Percentiles rank a stretch among this genome's conserved stretches.
Conservation (phyloP, 768 basidiomycete genomes). For the Neoboletus brunneissimus region DNA sequence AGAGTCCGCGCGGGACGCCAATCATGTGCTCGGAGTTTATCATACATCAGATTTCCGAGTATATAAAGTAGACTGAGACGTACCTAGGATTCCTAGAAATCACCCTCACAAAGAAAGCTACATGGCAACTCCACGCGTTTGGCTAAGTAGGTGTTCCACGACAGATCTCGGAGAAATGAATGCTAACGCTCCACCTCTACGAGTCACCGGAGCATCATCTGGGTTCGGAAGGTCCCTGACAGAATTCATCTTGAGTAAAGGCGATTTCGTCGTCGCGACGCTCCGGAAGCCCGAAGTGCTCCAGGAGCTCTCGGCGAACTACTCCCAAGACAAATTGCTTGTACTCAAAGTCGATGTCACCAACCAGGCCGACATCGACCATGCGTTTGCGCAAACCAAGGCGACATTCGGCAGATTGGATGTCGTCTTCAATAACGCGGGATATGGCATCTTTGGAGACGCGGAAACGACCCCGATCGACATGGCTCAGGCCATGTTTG, state of each 20-base stretch:
- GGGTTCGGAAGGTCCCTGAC: conserved; percentile 38
- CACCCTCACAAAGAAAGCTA: background rate
- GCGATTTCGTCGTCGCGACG: conserved; percentile 42
- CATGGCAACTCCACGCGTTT: background rate
- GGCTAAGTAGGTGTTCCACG: background rate
- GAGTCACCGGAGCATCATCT: conserved; percentile 40
- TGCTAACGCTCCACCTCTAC: background rate
- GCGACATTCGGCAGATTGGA: conserved; percentile 14
- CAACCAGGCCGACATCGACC: conserved; percentile 8
- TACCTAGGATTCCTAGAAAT: background rate
- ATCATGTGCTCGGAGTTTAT: too few relatives aligned
- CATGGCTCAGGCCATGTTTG: conserved; percentile 20
- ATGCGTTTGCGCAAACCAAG: conserved; percentile 9
- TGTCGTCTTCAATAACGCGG: conserved; percentile 24
- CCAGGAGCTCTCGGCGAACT: background rate
- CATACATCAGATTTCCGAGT: background rate
- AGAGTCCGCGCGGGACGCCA: too few relatives aligned
- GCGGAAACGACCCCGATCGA: conserved; percentile 21
- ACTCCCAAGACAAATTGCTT: conserved; percentile 14
- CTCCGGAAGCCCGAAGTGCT: conserved; percentile 36
- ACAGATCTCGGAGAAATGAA: background rate
- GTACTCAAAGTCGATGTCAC: conserved; percentile 15
- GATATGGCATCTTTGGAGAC: conserved; percentile 18
- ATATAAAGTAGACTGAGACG: background rate
- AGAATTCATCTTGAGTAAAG: conserved; percentile 32